Evolutionary conservation across 768 basidiomycete genomes (phyloP).

Genomic region (Trametes cinnabarina): DNA sequence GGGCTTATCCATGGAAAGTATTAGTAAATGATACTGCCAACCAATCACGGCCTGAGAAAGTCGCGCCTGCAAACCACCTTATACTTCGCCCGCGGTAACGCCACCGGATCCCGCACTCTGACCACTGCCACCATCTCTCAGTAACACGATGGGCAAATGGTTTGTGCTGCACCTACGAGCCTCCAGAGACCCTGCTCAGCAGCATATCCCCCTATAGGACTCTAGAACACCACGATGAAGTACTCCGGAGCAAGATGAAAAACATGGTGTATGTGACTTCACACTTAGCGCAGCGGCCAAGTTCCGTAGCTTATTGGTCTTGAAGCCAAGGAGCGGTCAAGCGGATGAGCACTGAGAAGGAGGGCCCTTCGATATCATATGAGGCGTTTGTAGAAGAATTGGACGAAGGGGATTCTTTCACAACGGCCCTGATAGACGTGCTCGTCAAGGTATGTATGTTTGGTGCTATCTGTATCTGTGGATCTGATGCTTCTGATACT

Average conservation of each 20-base stretch:
- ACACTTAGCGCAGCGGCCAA: conserved; percentile 6
- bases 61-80: neutral
- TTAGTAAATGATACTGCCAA: neutral
- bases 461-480: no score
- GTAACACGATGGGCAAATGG: conserved; percentile 67
- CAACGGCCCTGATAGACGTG: conserved; percentile 69
- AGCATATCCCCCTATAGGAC: conserved; percentile 48
- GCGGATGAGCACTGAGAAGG: conserved; percentile 62
- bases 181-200: conserved; percentile 15
- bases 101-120: conserved; percentile 1
- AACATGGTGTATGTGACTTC: conserved; percentile 61
- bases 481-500: neutral
- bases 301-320: neutral
- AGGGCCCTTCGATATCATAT: conserved; percentile 58
- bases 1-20: conserved; percentile 1
- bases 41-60: conserved; percentile 9
- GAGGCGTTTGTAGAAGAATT: conserved; percentile 75
- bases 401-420: conserved; percentile 79
- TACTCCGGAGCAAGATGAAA: conserved; percentile 72
- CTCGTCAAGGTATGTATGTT: conserved; percentile 65
- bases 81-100: conserved; percentile 3
- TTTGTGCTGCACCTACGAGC: conserved; percentile 30
- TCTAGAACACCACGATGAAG: conserved; percentile 67
- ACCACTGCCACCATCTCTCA: conserved; percentile 5
- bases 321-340: conserved; percentile 69